Percentiles rank a stretch among this genome's conserved stretches.
These are phyloP conservation scores for Trichoderma sp. DNA, from an alignment of 2,329 filamentous ascomycete genomes.

Conservation along the genomic window DNA sequence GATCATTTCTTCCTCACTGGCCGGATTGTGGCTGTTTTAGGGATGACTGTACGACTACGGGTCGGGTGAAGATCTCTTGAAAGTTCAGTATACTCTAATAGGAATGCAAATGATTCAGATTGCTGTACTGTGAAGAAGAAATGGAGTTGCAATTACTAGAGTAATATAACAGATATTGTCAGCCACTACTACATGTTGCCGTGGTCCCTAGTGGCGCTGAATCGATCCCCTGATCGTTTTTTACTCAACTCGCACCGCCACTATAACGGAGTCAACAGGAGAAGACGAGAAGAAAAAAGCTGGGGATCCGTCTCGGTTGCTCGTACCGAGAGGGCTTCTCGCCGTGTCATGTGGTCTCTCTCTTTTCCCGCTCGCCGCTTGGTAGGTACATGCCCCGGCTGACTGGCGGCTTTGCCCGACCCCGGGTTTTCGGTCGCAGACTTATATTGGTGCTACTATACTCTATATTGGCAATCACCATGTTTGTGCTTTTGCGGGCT, in stretches of 20 bases:
- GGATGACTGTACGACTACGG: neutral
- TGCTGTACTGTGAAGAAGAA: neutral
- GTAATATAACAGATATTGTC: neutral
- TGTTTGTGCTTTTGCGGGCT: neutral
- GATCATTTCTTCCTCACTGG: neutral
- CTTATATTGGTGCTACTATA: neutral
- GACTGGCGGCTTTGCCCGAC: constrained; percentile 18
- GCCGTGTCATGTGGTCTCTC: constrained; percentile 7
- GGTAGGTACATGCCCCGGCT: neutral
- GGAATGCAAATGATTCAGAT: neutral
- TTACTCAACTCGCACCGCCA: neutral
- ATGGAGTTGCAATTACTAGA: neutral
- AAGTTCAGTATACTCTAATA: neutral
- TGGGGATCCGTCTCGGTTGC: constrained; percentile 15
- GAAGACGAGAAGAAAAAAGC: constrained; percentile 10
- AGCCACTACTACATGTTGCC: neutral
- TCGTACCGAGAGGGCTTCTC: constrained; percentile 10
- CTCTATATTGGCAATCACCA: constrained; percentile 3
- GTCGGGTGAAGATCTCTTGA: neutral
- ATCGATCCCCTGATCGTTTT: neutral
- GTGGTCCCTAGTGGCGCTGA: neutral
- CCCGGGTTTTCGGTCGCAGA: constrained; percentile 14
- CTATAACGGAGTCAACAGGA: neutral
- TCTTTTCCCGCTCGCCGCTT: neutral
- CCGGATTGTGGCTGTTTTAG: neutral